phyloP scores from a whole-genome alignment of 257 asterid species.

The Lantana camara region DNA sequence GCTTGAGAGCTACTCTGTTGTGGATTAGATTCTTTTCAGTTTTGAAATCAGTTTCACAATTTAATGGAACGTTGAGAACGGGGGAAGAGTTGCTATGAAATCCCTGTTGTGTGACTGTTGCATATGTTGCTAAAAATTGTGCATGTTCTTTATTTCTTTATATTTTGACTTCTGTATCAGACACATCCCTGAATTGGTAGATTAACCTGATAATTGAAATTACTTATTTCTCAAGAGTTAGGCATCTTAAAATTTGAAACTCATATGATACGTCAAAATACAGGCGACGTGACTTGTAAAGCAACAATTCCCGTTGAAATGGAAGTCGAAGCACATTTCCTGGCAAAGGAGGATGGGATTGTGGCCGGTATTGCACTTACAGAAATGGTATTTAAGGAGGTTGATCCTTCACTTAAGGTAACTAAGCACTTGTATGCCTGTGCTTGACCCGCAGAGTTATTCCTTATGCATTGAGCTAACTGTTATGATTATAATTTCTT shows the following conservation, averaged over 20 bases:
- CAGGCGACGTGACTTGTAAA: conserved; percentile 94
- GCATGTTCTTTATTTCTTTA: background rate
- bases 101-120: conserved; percentile 12
- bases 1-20: background rate
- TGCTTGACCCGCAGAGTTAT: background rate
- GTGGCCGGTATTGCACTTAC: conserved; percentile 93
- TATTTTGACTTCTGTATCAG: background rate
- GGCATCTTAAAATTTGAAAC: background rate
- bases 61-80: conserved; percentile 1
- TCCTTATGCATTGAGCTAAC: background rate
- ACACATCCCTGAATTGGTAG: background rate
- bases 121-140: conserved; percentile 14
- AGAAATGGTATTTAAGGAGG: conserved; percentile 85
- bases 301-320: conserved; percentile 87
- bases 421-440: conserved; percentile 5
- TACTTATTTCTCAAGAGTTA: background rate
- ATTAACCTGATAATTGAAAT: conserved; percentile 3
- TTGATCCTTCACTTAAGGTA: conserved; percentile 89
- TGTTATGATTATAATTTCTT: conserved; percentile 12
- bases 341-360: conserved; percentile 94
- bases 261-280: conserved; percentile 20
- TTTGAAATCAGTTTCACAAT: background rate
- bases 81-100: background rate
- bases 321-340: conserved; percentile 89
- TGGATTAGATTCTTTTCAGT: background rate